Conservation (phyloP, 805 yeast species). For the Alloascoidea africana region DNA sequence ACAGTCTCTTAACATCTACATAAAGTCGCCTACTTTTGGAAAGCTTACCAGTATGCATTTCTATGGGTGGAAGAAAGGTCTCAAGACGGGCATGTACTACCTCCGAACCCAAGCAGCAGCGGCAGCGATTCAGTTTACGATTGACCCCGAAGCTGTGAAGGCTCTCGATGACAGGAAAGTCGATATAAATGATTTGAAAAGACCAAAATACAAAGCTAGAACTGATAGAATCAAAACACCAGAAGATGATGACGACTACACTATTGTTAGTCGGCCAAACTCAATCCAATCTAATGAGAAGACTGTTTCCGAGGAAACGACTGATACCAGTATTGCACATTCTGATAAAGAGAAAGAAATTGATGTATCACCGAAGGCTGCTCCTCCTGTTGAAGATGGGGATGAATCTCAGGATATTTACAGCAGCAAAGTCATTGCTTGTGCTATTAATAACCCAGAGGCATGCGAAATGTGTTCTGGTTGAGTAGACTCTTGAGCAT, state of each 20-base stretch:
- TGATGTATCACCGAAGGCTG: no score
- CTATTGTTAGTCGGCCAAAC: conserved; percentile 2
- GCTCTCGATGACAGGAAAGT: conserved; percentile 11
- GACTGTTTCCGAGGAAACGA: conserved; percentile 4
- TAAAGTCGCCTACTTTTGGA: conserved; percentile 88
- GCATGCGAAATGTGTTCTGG: conserved; percentile 99
- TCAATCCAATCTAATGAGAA: conserved; percentile 4
- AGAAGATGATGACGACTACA: not conserved
- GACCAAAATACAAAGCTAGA: conserved; percentile 16
- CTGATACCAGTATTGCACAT: not conserved
- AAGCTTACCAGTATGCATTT: conserved; percentile 96
- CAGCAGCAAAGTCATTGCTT: conserved; percentile 88
- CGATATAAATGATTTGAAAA: conserved; percentile 12
- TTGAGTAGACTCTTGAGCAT: no score
- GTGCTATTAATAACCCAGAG: conserved; percentile 95
- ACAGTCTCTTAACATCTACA: conserved; percentile 81
- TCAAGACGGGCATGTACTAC: conserved; percentile 98
- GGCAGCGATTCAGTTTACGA: conserved; percentile 87
- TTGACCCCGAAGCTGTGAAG: conserved; percentile 33
- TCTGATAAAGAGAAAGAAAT: conserved; percentile 8
- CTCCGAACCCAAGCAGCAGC: conserved; percentile 95
- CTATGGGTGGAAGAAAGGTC: conserved; percentile 97
- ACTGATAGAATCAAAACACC: not conserved
- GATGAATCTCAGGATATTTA: conserved; percentile 63
- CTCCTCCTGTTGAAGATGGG: no score